phyloP scores from a whole-genome alignment of 306 rosid species.

The Dryas octopetala region DNA sequence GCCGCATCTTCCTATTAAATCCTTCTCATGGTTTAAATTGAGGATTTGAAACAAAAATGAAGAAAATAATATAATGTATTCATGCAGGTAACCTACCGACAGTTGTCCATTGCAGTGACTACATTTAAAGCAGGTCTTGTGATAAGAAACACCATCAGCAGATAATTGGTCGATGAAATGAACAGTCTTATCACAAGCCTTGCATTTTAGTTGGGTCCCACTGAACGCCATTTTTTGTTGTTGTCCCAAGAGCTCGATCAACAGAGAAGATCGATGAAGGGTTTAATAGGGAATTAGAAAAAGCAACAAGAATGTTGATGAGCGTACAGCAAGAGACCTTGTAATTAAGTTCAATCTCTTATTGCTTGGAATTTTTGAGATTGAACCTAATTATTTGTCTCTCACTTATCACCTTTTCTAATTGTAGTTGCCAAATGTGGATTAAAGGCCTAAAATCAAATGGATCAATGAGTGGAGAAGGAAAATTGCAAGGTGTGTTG shows the following conservation, averaged over 20 bases:
- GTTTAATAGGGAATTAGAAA: neutral
- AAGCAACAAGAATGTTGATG: constrained; percentile 3
- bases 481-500: constrained; percentile 13
- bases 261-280: neutral
- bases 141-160: constrained; percentile 59
- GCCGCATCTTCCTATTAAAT: too few species aligned
- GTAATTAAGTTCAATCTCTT: constrained; percentile 10
- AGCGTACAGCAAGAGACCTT: constrained; percentile 24
- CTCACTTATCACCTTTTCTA: constrained; percentile 17
- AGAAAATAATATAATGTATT: too few species aligned
- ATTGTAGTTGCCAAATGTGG: constrained; percentile 26
- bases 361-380: constrained; percentile 22
- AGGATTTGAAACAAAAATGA: too few species aligned
- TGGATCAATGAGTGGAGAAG: constrained; percentile 34
- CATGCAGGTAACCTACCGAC: constrained; percentile 31
- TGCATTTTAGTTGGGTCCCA: constrained; percentile 82
- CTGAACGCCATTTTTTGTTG: constrained; percentile 56
- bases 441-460: constrained; percentile 31
- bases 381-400: constrained; percentile 24
- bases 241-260: neutral
- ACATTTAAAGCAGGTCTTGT: constrained; percentile 69
- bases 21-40: too few species aligned
- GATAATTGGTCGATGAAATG: constrained; percentile 57
- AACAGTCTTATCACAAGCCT: constrained; percentile 70
- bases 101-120: constrained; percentile 69